Evolutionary conservation across 1,284 basidiomycete genomes (phyloP), one percentile per base, ranked within the genome.

Genomic region (Ustilago crameri): DNA sequence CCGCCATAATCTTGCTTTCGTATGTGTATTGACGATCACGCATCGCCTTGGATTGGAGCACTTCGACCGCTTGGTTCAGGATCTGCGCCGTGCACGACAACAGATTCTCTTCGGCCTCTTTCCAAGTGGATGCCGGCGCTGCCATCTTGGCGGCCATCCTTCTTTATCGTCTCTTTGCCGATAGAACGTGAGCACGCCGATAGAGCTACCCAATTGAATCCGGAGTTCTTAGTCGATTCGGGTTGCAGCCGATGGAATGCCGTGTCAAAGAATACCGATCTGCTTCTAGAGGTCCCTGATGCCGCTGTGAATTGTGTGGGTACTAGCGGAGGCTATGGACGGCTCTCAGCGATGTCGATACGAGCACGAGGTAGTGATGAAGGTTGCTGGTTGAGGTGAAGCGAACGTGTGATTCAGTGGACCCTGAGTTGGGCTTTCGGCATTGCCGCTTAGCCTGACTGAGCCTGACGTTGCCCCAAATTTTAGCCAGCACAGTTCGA

Each of bases 81-180:
- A 79, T 76, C 60, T 80, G 75, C 15, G 76, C 52, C 0, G 76
- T 63, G 22, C 68, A 76, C 17, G 69, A 52, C 7, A 77, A 50
- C 27, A 79, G 53, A n/a, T 46, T 66, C 35, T 74, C 60, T 49
- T 77, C 74, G 10, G 69, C 65, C 32, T 73, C 69, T 34, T 59
- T 51, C 51, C 59, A 62, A 9, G 59, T 45, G 17, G 52, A 52
- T 41, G 52, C 64, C 9, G 57, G 17, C 17, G 45, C 32, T 12
- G 37, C 44, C 63, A 66, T 66, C 2, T 42, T 49, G 45, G 1
- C 17, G 4, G 34, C n/a, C 35, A 37, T 37, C n/a, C 9, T 17
- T 17, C n/a, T 5, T 8, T 14, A 37, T 17, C n/a, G n/a, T n/a
- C n/a, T n/a, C n/a, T n/a, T n/a, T n/a, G n/a, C n/a, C n/a, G n/a